phyloP scores from a whole-genome alignment of 345 rosid species.

The Gossypium turneri region DNA sequence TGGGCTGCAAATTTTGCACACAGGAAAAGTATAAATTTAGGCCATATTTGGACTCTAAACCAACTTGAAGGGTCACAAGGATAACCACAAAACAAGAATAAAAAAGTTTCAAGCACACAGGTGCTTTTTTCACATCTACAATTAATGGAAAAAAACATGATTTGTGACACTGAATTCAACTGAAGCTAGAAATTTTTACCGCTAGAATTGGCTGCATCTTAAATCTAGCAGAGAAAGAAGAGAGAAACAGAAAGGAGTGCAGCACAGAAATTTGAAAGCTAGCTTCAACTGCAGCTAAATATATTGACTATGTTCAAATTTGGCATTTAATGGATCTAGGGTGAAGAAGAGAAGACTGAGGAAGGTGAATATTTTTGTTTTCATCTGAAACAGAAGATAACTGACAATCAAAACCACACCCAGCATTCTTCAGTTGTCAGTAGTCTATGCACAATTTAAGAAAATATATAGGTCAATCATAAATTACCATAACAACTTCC shows the following conservation, averaged over 20 bases:
- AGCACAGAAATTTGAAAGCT: neutral
- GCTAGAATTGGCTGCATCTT: neutral
- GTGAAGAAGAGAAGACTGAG: neutral
- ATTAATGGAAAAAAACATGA: neutral
- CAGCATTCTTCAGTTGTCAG: conserved; percentile 4
- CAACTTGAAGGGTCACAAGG: neutral
- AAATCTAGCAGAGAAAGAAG: neutral
- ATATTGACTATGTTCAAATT: neutral
- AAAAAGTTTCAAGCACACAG: neutral
- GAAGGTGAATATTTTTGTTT: neutral
- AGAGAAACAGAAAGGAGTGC: neutral
- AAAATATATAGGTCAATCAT: neutral
- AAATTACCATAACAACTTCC: neutral
- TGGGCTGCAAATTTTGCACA: conserved; percentile 59
- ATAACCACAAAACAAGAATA: neutral
- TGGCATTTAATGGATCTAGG: neutral
- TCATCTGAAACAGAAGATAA: neutral
- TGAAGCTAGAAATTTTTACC: neutral
- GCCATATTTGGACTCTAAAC: conserved; percentile 7
- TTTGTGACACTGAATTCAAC: conserved; percentile 3
- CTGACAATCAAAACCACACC: neutral
- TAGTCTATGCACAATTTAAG: neutral
- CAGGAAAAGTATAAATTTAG: conserved; percentile 19
- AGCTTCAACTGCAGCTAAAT: neutral
- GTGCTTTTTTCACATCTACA: conserved; percentile 14